phyloP scores from a whole-genome alignment of 495 filamentous ascomycete species.

The Aspergillus sparsus region DNA sequence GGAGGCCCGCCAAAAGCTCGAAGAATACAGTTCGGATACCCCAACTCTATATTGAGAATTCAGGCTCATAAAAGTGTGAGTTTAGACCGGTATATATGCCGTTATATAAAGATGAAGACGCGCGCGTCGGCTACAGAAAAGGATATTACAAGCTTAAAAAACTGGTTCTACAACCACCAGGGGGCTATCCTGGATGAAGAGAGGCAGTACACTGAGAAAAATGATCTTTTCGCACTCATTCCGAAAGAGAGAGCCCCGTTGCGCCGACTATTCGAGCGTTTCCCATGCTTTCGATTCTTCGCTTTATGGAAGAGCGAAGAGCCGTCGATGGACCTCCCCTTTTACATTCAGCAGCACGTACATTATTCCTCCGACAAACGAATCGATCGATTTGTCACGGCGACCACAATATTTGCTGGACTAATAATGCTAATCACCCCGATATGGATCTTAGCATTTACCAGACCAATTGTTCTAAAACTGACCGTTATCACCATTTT shows the following conservation, averaged over 20 bases:
- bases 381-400: slow-evolving; percentile 1
- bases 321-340: too few species aligned
- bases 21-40: slow-evolving; percentile 6
- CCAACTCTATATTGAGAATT: neutral
- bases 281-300: too few species aligned
- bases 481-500: slow-evolving; percentile 3
- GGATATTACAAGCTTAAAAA: neutral
- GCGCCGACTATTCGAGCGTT: neutral
- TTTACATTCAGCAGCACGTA: too few species aligned
- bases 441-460: slow-evolving; percentile 1
- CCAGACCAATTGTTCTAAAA: neutral
- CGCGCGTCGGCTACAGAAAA: neutral
- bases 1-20: neutral
- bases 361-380: neutral
- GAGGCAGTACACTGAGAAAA: neutral
- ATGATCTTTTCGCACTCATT: neutral
- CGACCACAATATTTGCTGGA: neutral
- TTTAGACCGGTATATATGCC: neutral
- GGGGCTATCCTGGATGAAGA: neutral
- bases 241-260: neutral
- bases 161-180: slow-evolving; percentile 2
- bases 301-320: too few species aligned
- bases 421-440: neutral
- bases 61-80: neutral
- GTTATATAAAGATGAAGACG: neutral